Percentiles rank a stretch among this genome's conserved stretches.
Evolutionary conservation across 345 rosid genomes (phyloP).

Genomic region (Xanthoceras sorbifolium): DNA sequence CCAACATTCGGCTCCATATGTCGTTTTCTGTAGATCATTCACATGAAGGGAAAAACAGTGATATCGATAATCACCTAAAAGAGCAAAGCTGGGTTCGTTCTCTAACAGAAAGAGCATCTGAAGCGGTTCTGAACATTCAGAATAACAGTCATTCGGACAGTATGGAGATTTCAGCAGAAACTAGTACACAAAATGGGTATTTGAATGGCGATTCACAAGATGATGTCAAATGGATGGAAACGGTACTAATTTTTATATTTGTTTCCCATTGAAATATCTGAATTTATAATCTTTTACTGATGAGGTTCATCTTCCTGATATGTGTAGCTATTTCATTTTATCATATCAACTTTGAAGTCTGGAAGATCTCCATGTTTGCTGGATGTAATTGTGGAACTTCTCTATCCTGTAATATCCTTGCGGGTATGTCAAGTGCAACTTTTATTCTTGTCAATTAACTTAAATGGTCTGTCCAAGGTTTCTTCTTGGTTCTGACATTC

Average conservation of each 20-base stretch:
- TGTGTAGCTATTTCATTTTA: constrained; percentile 81
- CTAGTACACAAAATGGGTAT: constrained; percentile 45
- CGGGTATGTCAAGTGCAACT: constrained; percentile 54
- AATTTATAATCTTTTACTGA: constrained; percentile 15
- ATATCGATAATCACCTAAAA: constrained; percentile 42
- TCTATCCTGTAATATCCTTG: constrained; percentile 85
- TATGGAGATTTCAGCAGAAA: constrained; percentile 46
- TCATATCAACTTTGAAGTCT: constrained; percentile 82
- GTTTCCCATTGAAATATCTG: constrained; percentile 2
- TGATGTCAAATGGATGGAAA: constrained; percentile 98
- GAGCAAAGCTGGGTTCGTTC: constrained; percentile 64
- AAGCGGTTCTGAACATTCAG: constrained; percentile 73
- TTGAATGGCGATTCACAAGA: constrained; percentile 63
- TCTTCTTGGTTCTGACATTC: background rate
- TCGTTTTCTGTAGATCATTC: constrained; percentile 49
- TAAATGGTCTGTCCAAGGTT: constrained; percentile 1
- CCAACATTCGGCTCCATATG: constrained; percentile 75
- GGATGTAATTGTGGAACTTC: constrained; percentile 73
- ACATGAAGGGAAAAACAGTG: constrained; percentile 41
- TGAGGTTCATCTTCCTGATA: constrained; percentile 14
- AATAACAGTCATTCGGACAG: constrained; percentile 59
- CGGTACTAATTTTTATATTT: constrained; percentile 52
- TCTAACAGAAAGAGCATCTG: constrained; percentile 71
- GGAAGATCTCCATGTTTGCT: constrained; percentile 91
- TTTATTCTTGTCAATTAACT: background rate